Evolutionary conservation across 305 asterid genomes (phyloP).

Genomic region (Withania somnifera): DNA sequence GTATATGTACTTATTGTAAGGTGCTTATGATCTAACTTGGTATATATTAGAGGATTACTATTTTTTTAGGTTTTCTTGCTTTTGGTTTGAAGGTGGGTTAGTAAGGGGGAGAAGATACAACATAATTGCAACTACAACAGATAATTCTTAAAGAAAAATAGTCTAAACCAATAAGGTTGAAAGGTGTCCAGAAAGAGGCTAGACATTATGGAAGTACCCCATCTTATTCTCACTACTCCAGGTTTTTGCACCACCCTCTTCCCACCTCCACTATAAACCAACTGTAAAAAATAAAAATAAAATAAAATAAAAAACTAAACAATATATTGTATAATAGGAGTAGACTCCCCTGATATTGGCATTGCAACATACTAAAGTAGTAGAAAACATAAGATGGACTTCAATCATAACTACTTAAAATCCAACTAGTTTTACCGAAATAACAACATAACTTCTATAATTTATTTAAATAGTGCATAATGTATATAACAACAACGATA

Average conservation of each 20-base stretch:
- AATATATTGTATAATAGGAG: neutral
- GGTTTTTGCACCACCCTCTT: neutral
- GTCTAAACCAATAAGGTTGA: neutral
- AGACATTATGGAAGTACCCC: neutral
- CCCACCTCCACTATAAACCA: neutral
- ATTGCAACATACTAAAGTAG: neutral
- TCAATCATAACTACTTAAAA: neutral
- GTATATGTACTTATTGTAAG: neutral
- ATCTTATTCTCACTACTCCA: neutral
- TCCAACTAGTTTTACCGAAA: neutral
- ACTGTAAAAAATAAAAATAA: neutral
- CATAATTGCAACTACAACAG: neutral
- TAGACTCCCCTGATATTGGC: neutral
- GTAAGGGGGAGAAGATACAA: neutral
- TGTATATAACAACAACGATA: too few species aligned
- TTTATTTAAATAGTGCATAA: neutral
- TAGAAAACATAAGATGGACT: neutral
- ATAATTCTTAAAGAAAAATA: neutral
- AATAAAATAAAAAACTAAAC: neutral
- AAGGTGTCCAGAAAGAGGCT: neutral
- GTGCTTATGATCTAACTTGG: neutral
- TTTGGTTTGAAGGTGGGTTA: neutral
- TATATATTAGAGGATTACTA: neutral
- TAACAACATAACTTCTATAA: neutral
- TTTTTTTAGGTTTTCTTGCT: neutral